These are phyloP conservation scores for Lenwebbia sp. DNA, from an alignment of 345 rosid genomes.

Conservation along the genomic window DNA sequence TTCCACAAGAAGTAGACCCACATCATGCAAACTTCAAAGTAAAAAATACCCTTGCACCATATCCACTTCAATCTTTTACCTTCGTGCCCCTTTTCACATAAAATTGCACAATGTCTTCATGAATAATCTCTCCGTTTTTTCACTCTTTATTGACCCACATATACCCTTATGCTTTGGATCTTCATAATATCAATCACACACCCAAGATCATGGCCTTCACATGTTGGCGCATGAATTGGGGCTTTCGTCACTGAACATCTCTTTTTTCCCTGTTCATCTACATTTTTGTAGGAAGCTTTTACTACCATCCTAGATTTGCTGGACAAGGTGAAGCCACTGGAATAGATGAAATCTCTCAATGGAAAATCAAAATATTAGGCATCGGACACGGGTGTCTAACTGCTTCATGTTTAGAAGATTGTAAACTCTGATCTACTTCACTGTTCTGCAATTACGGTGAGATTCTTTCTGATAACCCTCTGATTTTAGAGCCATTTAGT, in stretches of 20 bases:
- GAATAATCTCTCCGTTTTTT: neutral
- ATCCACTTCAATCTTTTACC: neutral
- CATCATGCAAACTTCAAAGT: neutral
- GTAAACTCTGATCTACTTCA: neutral
- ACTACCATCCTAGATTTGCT: slow-evolving; percentile 48
- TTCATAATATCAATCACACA: neutral
- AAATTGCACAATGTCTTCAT: neutral
- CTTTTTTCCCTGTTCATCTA: neutral
- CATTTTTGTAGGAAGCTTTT: slow-evolving; percentile 50
- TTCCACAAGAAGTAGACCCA: neutral
- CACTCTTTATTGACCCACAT: too few species aligned
- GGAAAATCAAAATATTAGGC: neutral
- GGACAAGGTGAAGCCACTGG: slow-evolving; percentile 49
- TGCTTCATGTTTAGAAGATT: neutral
- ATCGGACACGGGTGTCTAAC: neutral
- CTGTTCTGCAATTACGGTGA: too few species aligned
- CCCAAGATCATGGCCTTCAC: neutral
- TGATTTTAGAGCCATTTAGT: too few species aligned
- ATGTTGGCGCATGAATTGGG: neutral
- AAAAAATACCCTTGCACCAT: neutral
- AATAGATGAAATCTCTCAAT: slow-evolving; percentile 28
- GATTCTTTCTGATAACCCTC: too few species aligned
- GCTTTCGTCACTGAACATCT: neutral
- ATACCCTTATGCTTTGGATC: too few species aligned
- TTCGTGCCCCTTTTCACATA: neutral